Conservation (phyloP, 306 rosid genomes). For the Luffa aegyptiaca region DNA sequence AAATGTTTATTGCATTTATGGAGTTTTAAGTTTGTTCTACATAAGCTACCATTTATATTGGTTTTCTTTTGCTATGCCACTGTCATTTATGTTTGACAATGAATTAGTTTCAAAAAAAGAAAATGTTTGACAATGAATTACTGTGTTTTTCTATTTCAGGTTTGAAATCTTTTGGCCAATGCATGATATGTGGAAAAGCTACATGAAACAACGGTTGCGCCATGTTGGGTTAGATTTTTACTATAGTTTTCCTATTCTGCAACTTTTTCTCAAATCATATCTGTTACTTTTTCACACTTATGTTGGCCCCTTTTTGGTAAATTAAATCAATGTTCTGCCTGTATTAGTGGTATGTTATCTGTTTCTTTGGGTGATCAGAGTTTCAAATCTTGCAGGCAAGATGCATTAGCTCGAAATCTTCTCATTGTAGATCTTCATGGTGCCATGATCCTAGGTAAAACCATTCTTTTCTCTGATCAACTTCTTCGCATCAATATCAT, state of each 20-base stretch:
- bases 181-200: constrained; percentile 86
- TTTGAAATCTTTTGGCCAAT: constrained; percentile 53
- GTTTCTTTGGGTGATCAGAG: not conserved
- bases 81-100: not conserved
- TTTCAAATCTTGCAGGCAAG: constrained; percentile 46
- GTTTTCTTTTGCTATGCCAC: not conserved
- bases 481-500: not conserved
- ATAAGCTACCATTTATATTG: not conserved
- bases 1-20: not conserved
- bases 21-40: not conserved
- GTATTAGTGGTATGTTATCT: not conserved
- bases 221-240: constrained; percentile 39
- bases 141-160: constrained; percentile 23
- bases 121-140: not conserved
- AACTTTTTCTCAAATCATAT: not conserved
- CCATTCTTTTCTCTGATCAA: not conserved
- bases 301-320: not conserved
- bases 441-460: constrained; percentile 59
- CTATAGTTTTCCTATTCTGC: not conserved
- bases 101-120: not conserved
- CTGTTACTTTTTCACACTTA: not conserved
- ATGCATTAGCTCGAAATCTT: constrained; percentile 65
- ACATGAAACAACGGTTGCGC: constrained; percentile 41
- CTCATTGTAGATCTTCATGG: constrained; percentile 80
- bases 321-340: not conserved